phyloP scores from a whole-genome alignment of 2,329 filamentous ascomycete species.

The Fusarium pseudoanthophilum region DNA sequence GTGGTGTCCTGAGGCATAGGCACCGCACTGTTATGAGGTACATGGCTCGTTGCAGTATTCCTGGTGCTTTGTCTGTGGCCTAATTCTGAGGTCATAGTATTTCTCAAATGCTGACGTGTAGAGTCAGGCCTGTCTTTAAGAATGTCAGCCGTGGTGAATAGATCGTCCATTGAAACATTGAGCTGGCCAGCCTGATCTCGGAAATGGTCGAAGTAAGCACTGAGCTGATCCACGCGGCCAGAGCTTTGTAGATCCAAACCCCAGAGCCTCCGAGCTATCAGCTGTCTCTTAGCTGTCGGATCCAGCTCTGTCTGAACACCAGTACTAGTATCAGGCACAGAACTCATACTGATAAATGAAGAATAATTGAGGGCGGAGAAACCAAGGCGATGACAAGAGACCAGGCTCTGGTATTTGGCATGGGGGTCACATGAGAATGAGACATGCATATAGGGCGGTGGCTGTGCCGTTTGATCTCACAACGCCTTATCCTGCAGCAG shows the following conservation, averaged over 20 bases:
- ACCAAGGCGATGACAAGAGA: background rate
- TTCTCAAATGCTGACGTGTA: background rate
- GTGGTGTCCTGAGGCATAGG: too few relatives aligned
- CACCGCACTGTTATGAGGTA: rapidly evolving
- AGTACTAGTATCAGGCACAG: background rate
- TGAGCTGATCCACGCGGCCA: background rate
- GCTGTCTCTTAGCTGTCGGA: background rate
- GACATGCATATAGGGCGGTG: background rate
- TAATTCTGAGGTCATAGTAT: background rate
- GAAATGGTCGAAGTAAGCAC: background rate
- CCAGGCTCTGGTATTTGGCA: background rate
- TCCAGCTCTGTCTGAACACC: background rate
- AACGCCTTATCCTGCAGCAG: background rate
- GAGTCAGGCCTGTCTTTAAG: background rate
- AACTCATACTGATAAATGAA: background rate
- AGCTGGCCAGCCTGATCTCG: background rate
- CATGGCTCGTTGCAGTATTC: background rate
- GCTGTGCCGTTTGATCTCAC: background rate
- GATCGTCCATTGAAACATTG: background rate
- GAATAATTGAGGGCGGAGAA: background rate
- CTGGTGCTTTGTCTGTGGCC: background rate
- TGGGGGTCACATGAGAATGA: background rate
- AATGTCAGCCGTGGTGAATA: background rate
- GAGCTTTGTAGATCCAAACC: background rate
- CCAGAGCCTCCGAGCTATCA: background rate